phyloP scores from a whole-genome alignment of 108 stramenopile species.

The Fragilariopsis cylindrus region DNA sequence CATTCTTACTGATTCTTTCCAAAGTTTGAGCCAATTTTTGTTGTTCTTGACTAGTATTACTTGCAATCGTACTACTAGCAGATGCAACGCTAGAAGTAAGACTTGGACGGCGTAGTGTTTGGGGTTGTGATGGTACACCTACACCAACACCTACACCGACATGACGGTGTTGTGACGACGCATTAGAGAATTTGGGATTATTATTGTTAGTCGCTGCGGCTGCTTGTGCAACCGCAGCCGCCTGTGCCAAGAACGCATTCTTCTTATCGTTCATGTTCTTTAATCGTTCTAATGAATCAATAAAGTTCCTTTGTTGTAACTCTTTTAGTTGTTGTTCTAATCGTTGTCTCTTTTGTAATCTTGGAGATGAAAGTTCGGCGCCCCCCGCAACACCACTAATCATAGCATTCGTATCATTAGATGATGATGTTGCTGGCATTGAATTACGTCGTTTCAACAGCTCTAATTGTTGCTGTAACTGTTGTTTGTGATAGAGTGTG shows the following conservation, averaged over 20 bases:
- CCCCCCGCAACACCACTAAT: background rate
- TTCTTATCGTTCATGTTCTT: background rate
- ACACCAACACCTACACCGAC: no score
- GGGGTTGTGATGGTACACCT: background rate
- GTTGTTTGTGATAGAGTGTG: no score
- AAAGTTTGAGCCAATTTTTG: background rate
- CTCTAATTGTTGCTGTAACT: background rate
- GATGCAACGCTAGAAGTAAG: slow-evolving; percentile 5
- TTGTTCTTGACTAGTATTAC: background rate
- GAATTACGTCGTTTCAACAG: slow-evolving; percentile 8
- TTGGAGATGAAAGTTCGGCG: background rate
- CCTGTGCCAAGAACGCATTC: background rate
- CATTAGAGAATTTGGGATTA: background rate
- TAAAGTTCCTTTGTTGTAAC: background rate
- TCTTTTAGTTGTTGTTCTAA: slow-evolving; percentile 4
- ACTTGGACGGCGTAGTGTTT: slow-evolving; percentile 2
- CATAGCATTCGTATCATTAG: background rate
- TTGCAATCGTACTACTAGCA: background rate
- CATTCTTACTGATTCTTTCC: background rate
- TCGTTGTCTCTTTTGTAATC: slow-evolving; percentile 4
- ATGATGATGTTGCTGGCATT: background rate
- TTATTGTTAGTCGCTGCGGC: background rate
- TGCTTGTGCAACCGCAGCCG: background rate
- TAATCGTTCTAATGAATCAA: slow-evolving; percentile 1
- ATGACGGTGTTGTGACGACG: background rate